A percentile compares a stretch with the other conserved stretches of the same genome.
phyloP scores from a whole-genome alignment of 1,284 basidiomycete species.

The Ustilago loliicola region DNA sequence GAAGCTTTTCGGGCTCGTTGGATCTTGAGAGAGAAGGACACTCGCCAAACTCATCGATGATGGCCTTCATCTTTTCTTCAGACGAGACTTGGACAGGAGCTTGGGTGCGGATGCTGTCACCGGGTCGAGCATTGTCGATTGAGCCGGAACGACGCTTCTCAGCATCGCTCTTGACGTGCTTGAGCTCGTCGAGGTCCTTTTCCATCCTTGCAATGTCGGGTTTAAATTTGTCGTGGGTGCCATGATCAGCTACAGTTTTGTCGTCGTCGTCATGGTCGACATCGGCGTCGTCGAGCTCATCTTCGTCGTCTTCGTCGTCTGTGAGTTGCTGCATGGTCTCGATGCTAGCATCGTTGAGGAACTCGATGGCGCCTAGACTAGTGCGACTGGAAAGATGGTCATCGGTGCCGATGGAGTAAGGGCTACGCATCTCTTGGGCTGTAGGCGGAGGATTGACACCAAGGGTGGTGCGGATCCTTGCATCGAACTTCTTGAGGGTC shows the following conservation, averaged over 20 bases:
- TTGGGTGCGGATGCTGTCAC: slow-evolving; percentile 22
- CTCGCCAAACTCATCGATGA: slow-evolving; percentile 61
- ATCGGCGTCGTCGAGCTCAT: slow-evolving; percentile 28
- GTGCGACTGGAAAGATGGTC: slow-evolving; percentile 33
- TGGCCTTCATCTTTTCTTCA: slow-evolving; percentile 52
- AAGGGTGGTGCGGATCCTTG: slow-evolving; percentile 31
- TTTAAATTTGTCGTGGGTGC: background rate
- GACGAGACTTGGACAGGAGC: slow-evolving; percentile 26
- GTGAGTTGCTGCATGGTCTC: slow-evolving; percentile 40
- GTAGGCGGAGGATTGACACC: slow-evolving; percentile 42
- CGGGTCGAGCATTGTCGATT: slow-evolving; percentile 18
- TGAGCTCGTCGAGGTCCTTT: slow-evolving; percentile 8
- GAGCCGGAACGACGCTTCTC: slow-evolving; percentile 33
- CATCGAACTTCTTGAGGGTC: slow-evolving; percentile 42
- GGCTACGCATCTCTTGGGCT: slow-evolving; percentile 29
- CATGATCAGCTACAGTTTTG: slow-evolving; percentile 19
- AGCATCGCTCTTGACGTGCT: slow-evolving; percentile 9
- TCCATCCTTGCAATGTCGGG: slow-evolving; percentile 14
- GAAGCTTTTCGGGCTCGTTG: slow-evolving; percentile 52
- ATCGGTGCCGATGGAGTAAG: slow-evolving; percentile 41
- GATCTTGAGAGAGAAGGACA: slow-evolving; percentile 32
- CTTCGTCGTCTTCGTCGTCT: slow-evolving; percentile 33
- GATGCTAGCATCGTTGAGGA: slow-evolving; percentile 46
- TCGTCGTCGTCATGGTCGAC: slow-evolving; percentile 23
- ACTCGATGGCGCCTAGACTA: slow-evolving; percentile 31